Conservation (phyloP, 495 filamentous ascomycete species). For the Bathelium albidoporum region DNA sequence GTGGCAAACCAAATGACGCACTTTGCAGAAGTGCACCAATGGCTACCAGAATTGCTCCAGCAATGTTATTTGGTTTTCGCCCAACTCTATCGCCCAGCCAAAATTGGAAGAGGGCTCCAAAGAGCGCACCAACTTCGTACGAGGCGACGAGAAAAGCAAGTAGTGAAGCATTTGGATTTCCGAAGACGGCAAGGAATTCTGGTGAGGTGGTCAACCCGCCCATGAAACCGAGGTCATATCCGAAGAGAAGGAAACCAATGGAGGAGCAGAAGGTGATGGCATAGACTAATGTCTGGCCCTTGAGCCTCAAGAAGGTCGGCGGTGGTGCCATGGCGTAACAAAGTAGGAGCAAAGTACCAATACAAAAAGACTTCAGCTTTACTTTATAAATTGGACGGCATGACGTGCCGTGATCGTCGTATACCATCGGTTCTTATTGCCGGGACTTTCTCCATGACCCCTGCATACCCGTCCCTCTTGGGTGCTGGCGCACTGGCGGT, state of each 20-base stretch:
- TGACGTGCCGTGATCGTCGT: background rate
- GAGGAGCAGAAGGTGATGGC: constrained; percentile 8
- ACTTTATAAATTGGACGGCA: constrained; percentile 3
- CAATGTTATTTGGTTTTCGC: constrained; percentile 13
- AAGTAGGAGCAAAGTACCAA: background rate
- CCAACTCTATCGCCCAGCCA: constrained; percentile 13
- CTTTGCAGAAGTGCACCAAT: constrained; percentile 14
- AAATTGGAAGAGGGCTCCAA: constrained; percentile 14
- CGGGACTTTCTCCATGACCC: background rate
- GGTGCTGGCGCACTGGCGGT: too few species aligned
- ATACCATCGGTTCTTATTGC: background rate
- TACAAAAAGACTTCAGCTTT: background rate
- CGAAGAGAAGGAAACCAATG: constrained; percentile 5
- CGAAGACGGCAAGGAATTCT: constrained; percentile 15
- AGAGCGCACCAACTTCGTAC: constrained; percentile 16
- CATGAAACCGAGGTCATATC: constrained; percentile 19
- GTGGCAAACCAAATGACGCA: constrained; percentile 10
- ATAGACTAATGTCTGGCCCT: constrained; percentile 15
- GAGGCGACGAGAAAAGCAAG: constrained; percentile 16
- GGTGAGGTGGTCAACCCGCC: constrained; percentile 17
- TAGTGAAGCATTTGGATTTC: constrained; percentile 16
- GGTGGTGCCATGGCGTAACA: constrained; percentile 3
- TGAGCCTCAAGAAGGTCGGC: constrained; percentile 10
- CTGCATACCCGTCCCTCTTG: too few species aligned
- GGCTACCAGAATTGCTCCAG: constrained; percentile 12